Evolutionary conservation across 1,284 basidiomycete species (phyloP), one percentile per base, ranked within the genome.

Genomic region (Heliocybe sulcata): DNA sequence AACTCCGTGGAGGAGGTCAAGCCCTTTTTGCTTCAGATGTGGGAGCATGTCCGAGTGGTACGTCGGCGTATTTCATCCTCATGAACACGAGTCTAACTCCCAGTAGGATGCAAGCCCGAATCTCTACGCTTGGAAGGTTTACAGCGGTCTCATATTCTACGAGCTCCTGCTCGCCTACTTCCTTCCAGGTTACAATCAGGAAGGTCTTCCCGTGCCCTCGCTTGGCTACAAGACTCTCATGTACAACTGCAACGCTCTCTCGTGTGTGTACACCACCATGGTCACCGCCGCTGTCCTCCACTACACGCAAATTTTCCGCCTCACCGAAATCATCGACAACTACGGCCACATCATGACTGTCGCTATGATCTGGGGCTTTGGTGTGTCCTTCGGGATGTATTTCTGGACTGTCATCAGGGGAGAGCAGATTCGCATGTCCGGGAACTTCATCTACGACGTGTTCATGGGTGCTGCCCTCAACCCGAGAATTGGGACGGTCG

Each of bases 381-480:
- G 75, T 38, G 82, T 92, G 57, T 88, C 92, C 3, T 80, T 91
- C 59, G 79, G 84, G 58, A 87, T 88, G 64, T 95, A 97, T 70
- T 78, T 92, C 60, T 72, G 84, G 56, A 85, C 88, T 0, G 79
- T 94, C 58, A 74, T 79, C 47, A 90, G 87, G n/a, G 88, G 88
- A 2, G 85, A 86, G 62, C 82, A 87, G 59, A 86, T 95, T 52
- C 82, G 96, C 60, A 96, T 98, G 91, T 94, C 90, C 16, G 94
- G 94, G 53, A 96, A 86, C 74, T 83, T 91, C 71, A 80, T 95
- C 61, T 99, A 97, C 68, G 94, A 97, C 65, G 87, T 94, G 60
- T 96, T 94, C 74, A 98, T 98, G 94, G 97, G 97, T 50, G 94
- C 94, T 35, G 81, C 81, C 54, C 78, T 99, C 60, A 99, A 98